These are phyloP conservation scores for Ogataea pini DNA, from an alignment of 805 yeast genomes.

Conservation along the genomic window DNA sequence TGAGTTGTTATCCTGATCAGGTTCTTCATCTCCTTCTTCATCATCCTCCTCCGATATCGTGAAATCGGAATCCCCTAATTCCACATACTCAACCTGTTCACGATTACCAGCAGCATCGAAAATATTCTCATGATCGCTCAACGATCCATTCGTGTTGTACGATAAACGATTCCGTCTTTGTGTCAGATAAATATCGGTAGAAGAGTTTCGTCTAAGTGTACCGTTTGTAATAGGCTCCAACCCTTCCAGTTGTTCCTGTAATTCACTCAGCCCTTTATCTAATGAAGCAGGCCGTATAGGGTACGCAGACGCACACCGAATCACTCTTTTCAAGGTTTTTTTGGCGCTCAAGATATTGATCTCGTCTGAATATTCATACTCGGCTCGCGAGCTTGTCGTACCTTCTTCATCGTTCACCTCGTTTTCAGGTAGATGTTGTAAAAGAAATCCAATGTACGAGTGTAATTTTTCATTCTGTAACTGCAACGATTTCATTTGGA, in stretches of 20 bases:
- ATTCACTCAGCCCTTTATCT: conserved; percentile 3
- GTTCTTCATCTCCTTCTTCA: conserved; percentile 18
- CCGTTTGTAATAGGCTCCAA: conserved; percentile 2
- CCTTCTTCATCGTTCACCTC: conserved; percentile 20
- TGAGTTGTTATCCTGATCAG: conserved; percentile 26
- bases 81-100: conserved; percentile 32
- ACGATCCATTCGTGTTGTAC: conserved; percentile 21
- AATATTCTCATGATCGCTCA: conserved; percentile 21
- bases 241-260: conserved; percentile 7
- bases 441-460: conserved; percentile 57
- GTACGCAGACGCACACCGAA: conserved; percentile 36
- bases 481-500: conserved; percentile 53
- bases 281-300: conserved; percentile 29
- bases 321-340: conserved; percentile 40
- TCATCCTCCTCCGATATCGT: conserved; percentile 25
- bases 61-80: conserved; percentile 31
- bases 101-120: conserved; percentile 23
- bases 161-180: conserved; percentile 19
- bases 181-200: conserved; percentile 11
- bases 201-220: conserved; percentile 15
- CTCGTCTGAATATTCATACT: conserved; percentile 53
- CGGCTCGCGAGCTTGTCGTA: conserved; percentile 23
- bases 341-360: conserved; percentile 50
- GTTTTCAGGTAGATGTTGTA: conserved; percentile 41
- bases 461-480: conserved; percentile 57